phyloP scores from a whole-genome alignment of 441 rosid genomes.

The Arabidopsis hybrid region DNA sequence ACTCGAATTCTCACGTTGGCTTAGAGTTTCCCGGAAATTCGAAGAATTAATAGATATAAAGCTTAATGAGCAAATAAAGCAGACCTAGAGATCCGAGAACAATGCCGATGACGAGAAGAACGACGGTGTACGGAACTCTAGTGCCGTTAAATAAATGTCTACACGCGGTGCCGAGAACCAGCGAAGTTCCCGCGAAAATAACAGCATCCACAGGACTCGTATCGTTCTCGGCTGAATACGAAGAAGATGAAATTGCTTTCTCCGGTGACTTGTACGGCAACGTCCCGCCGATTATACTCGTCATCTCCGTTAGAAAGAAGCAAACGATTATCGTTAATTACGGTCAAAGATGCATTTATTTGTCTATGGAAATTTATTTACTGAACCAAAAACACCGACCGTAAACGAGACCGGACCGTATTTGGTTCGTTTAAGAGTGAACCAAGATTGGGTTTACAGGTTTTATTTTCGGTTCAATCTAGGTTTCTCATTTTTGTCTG shows the following conservation, averaged over 20 bases:
- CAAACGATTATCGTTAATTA: background rate
- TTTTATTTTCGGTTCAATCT: background rate
- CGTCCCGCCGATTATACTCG: conserved; percentile 15
- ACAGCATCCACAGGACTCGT: conserved; percentile 66
- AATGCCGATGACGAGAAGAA: conserved; percentile 80
- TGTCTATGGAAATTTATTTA: background rate
- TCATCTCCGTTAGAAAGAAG: conserved; percentile 9
- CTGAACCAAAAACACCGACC: background rate
- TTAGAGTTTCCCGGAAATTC: background rate
- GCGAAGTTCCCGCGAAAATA: conserved; percentile 69
- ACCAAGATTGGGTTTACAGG: background rate
- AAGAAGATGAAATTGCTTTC: background rate
- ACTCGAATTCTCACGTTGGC: background rate
- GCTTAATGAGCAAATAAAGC: background rate
- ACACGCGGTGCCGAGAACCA: conserved; percentile 75
- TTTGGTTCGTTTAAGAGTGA: background rate
- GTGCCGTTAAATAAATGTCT: conserved; percentile 79
- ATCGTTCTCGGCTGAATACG: background rate
- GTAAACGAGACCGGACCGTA: background rate
- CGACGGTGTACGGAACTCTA: conserved; percentile 90
- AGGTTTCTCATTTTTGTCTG: no score
- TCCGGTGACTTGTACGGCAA: conserved; percentile 2
- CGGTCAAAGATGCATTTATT: background rate
- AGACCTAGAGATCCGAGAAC: conserved; percentile 80
- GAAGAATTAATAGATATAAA: background rate